Percentiles rank a stretch among this genome's conserved stretches.
phyloP scores from a whole-genome alignment of 805 yeast genomes.

The Wickerhamomyces bovis region DNA sequence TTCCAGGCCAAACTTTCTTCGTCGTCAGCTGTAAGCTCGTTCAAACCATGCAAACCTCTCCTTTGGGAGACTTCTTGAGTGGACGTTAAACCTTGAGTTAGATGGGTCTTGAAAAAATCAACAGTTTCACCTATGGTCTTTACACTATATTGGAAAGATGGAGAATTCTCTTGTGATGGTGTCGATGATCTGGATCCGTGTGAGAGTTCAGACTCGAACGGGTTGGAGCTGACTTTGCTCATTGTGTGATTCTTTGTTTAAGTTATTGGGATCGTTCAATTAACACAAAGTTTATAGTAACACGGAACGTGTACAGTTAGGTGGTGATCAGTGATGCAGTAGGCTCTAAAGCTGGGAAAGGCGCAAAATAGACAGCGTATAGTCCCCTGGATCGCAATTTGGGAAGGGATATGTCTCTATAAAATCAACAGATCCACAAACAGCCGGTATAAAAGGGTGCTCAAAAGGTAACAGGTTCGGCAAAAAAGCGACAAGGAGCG shows the following conservation, averaged over 20 bases:
- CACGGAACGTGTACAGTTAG: too few species aligned
- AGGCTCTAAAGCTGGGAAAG: too few species aligned
- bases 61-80: conserved; percentile 68
- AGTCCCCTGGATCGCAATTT: neutral
- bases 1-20: conserved; percentile 66
- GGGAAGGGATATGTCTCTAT: neutral
- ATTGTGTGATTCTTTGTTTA: neutral
- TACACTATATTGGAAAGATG: conserved; percentile 61
- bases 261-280: neutral
- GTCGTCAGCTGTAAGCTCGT: conserved; percentile 73
- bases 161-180: conserved; percentile 35
- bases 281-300: too few species aligned
- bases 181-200: conserved; percentile 15
- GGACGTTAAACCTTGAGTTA: conserved; percentile 53
- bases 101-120: conserved; percentile 55
- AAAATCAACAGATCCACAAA: neutral
- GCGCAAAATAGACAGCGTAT: too few species aligned
- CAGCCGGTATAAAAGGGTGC: too few species aligned
- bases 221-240: conserved; percentile 24
- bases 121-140: conserved; percentile 62
- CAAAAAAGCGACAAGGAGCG: neutral
- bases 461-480: neutral
- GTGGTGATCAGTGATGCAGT: too few species aligned
- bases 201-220: conserved; percentile 25
- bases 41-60: conserved; percentile 69